These are phyloP conservation scores for Fusarium pseudograminearum DNA, from an alignment of 2,329 filamentous ascomycete genomes.

Conservation along the genomic window DNA sequence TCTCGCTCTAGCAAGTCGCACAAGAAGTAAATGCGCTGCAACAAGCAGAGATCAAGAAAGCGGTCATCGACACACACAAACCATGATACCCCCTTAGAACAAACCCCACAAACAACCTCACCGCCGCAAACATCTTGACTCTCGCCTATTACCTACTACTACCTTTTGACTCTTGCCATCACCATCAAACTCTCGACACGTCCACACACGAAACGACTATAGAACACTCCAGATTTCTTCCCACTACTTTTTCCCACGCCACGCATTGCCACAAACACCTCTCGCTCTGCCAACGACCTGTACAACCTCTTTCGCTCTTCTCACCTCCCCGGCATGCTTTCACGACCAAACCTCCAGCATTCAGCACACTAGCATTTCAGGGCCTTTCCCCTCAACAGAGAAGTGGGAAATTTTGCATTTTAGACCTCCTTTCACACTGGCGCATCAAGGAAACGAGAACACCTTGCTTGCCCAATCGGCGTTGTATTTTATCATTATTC, in stretches of 20 bases:
- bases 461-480: slow-evolving; percentile 24
- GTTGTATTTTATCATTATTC: slow-evolving; percentile 30
- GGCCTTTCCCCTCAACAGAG: slow-evolving; percentile 8
- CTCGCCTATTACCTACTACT: slow-evolving; percentile 19
- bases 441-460: slow-evolving; percentile 1
- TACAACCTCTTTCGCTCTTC: slow-evolving; percentile 31
- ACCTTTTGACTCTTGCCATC: slow-evolving; percentile 11
- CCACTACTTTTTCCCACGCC: slow-evolving; percentile 7
- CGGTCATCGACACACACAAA: slow-evolving; percentile 21
- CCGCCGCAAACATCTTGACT: slow-evolving; percentile 19
- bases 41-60: slow-evolving; percentile 7
- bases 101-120: slow-evolving; percentile 7
- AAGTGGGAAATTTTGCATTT: slow-evolving; percentile 36
- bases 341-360: neutral
- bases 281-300: slow-evolving; percentile 8
- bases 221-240: slow-evolving; percentile 28
- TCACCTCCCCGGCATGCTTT: slow-evolving; percentile 1
- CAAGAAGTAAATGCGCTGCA: slow-evolving; percentile 47
- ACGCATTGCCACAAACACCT: slow-evolving; percentile 13
- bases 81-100: slow-evolving; percentile 41
- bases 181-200: slow-evolving; percentile 28
- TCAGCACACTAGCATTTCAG: slow-evolving; percentile 20
- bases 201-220: slow-evolving; percentile 39
- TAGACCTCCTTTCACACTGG: slow-evolving; percentile 30
- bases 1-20: slow-evolving; percentile 47